Base-by-base conservation (phyloP, 768 basidiomycete genomes). In the Rhizopogon roseolus region DNA sequence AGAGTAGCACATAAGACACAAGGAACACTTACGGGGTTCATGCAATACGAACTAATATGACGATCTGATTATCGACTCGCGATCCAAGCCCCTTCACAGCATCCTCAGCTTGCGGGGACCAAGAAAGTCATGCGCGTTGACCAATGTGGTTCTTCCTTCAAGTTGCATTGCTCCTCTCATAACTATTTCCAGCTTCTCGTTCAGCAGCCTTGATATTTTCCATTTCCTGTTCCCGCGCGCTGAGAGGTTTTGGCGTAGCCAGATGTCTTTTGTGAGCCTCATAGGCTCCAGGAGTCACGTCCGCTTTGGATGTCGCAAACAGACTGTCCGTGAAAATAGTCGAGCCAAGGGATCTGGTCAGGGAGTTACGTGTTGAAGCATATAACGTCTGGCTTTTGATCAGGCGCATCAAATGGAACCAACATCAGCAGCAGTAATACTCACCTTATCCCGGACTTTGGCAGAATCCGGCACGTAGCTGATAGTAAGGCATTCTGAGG, bases 391-490 rank as follows among this genome's bases (percentile, higher is more conserved):
- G 36, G 7, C 28, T 41, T 22, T 22, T 39, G 27, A 38, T 46
- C 41, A 37, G n/a, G n/a, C n/a, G 44, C 52, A 9, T 10, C 8
- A 13, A 22, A n/a, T n/a, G n/a, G n/a, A 16, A 0, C 36, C 32
- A 4, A 41, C 40, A 42, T 49, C 44, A 55, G 66, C n/a, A n/a
- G n/a, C 57, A 59, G 10, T 1, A 28, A 36, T 1, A 27, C 36
- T 46, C 51, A 85, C 90, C 83, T 94, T 95, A 69, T 89, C 82
- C 63, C 90, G 79, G 55, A 94, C 80, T 70, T 79, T 85, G 27
- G 93, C 88, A 17, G 76, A 65, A 56, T 95, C 93, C 1, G 93
- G 93, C 6, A 94, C 89, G 64, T 91, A 95, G 63, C 74, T 85
- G 54, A 93, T 78, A 6, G 79, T 76, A 36, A 90, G 72, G 91